Evolutionary conservation across 1,284 basidiomycete genomes (phyloP).

Genomic region (Ustilago xerochloae): DNA sequence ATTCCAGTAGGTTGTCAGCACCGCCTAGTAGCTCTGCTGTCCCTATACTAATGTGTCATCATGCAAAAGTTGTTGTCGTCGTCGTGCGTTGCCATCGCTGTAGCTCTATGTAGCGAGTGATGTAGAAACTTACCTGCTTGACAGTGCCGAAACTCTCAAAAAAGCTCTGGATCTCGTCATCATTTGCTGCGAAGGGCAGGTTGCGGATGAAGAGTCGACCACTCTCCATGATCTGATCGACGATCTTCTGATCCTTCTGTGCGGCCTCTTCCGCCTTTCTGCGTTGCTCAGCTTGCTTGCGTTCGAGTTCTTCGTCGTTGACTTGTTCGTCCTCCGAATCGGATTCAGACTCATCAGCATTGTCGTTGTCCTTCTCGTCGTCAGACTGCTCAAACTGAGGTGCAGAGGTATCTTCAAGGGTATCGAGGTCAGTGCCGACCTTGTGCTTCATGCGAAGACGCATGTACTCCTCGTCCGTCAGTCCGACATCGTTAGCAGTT

Average conservation of each 20-base stretch:
- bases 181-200: conserved; percentile 83
- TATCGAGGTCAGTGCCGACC: conserved; percentile 56
- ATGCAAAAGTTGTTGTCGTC: conserved; percentile 10
- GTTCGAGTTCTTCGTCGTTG: conserved; percentile 27
- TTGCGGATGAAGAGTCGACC: conserved; percentile 91
- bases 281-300: conserved; percentile 38
- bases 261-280: conserved; percentile 45
- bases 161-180: conserved; percentile 77
- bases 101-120: not conserved
- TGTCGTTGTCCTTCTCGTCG: conserved; percentile 48
- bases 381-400: conserved; percentile 64
- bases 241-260: conserved; percentile 65
- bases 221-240: conserved; percentile 77
- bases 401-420: conserved; percentile 14
- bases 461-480: conserved; percentile 69
- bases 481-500: conserved; percentile 54
- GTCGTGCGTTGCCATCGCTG: not conserved
- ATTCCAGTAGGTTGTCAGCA: conserved; percentile 65
- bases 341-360: conserved; percentile 22
- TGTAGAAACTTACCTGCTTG: conserved; percentile 69
- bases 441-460: conserved; percentile 68
- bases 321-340: conserved; percentile 44
- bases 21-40: conserved; percentile 57
- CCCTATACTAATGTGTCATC: conserved; percentile 67
- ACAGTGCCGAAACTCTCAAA: conserved; percentile 81